A percentile compares a stretch with the other conserved stretches of the same genome.
Evolutionary conservation across 345 rosid species (phyloP).

Genomic region (Physaria fendleri): DNA sequence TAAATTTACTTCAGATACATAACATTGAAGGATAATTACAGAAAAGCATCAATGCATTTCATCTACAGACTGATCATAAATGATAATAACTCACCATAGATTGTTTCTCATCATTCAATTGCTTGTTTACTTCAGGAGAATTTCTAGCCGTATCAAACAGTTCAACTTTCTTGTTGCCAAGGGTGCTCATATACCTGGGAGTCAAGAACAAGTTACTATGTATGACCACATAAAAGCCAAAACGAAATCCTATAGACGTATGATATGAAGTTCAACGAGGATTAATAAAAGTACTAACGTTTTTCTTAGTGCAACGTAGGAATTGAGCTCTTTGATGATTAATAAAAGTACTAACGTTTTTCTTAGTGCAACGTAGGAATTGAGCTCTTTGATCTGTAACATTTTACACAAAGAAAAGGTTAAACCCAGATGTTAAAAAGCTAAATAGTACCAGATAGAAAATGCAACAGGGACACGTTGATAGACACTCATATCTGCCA

Average conservation of each 20-base stretch:
- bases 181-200: too few relatives aligned
- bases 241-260: too few relatives aligned
- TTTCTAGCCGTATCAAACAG: constrained; percentile 61
- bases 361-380: constrained; percentile 82
- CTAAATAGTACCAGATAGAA: too few relatives aligned
- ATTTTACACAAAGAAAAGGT: too few relatives aligned
- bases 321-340: constrained; percentile 89
- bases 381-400: constrained; percentile 84
- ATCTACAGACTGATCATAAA: background rate
- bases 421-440: too few relatives aligned
- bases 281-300: too few relatives aligned
- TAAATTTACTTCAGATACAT: background rate
- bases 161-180: constrained; percentile 77
- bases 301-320: constrained; percentile 86
- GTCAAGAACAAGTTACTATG: too few relatives aligned
- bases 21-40: too few relatives aligned
- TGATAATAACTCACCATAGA: constrained; percentile 58
- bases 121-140: constrained; percentile 67
- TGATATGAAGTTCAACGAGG: too few relatives aligned
- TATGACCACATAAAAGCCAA: too few relatives aligned
- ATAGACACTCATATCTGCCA: too few relatives aligned
- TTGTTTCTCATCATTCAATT: constrained; percentile 89
- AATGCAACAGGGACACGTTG: too few relatives aligned
- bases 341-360: constrained; percentile 92
- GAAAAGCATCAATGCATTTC: background rate